A percentile compares a stretch with the other conserved stretches of the same genome.
Conservation (phyloP, 1,284 basidiomycete genomes). For the Malassezia vespertilionis region DNA sequence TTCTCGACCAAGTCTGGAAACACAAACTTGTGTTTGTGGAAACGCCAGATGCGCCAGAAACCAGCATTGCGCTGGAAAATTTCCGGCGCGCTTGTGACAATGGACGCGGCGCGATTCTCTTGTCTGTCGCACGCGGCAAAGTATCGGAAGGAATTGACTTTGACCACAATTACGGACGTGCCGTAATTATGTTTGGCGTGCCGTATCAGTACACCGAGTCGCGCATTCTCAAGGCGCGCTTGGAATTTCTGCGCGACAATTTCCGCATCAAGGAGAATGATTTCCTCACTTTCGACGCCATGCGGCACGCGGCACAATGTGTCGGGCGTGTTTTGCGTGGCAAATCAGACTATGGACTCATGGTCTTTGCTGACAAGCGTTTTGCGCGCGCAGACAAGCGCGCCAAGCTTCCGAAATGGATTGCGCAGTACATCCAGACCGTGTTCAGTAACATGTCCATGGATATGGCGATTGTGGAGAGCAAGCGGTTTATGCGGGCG, state of each 20-base stretch:
- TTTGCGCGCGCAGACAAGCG: constrained; percentile 95
- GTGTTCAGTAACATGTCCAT: constrained; percentile 93
- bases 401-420: constrained; percentile 94
- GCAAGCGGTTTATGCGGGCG: constrained; percentile 90
- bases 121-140: constrained; percentile 96
- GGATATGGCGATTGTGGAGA: constrained; percentile 91
- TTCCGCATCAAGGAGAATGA: constrained; percentile 97
- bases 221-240: constrained; percentile 86
- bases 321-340: constrained; percentile 93
- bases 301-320: constrained; percentile 98
- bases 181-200: constrained; percentile 99
- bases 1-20: constrained; percentile 98
- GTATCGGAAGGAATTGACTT: constrained; percentile 99
- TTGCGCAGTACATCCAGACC: constrained; percentile 91
- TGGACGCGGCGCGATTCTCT: constrained; percentile 85
- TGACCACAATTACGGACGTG: constrained; percentile 88
- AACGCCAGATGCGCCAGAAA: constrained; percentile 97
- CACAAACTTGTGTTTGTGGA: constrained; percentile 99
- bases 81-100: constrained; percentile 98
- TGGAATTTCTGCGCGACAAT: constrained; percentile 96
- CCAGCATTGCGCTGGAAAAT: constrained; percentile 92
- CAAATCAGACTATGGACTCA: constrained; percentile 98
- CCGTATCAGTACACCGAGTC: constrained; percentile 99
- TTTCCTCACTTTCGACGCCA: constrained; percentile 96
- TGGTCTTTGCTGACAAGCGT: constrained; percentile 95